Conservation (phyloP, 2,329 filamentous ascomycete species). For the Ophiosphaerella korrae region DNA sequence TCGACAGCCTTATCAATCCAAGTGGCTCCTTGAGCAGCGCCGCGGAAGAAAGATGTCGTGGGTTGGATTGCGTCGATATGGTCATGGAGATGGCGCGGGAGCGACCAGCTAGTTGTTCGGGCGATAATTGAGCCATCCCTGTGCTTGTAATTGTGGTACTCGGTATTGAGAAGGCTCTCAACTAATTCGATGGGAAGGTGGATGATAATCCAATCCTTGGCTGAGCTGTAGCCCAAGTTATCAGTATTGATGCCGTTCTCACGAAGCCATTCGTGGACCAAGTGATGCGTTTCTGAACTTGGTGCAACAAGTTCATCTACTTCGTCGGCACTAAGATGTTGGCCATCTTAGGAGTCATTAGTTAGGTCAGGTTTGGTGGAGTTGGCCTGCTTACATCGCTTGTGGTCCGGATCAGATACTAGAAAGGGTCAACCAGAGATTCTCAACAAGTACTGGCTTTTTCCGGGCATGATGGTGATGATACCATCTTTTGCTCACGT, state of each 20-base stretch:
- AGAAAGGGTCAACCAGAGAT: background rate
- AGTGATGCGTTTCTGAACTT: slow-evolving; percentile 55
- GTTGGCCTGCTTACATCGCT: slow-evolving; percentile 42
- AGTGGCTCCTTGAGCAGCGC: slow-evolving; percentile 27
- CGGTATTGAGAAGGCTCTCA: slow-evolving; percentile 59
- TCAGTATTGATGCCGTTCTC: slow-evolving; percentile 59
- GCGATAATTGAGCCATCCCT: slow-evolving; percentile 58
- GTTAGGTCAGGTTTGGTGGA: too few species aligned
- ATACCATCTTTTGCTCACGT: slow-evolving; percentile 10
- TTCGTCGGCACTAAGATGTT: slow-evolving; percentile 58
- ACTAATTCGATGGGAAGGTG: slow-evolving; percentile 57
- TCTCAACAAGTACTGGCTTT: background rate
- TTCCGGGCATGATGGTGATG: background rate
- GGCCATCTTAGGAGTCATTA: slow-evolving; percentile 46
- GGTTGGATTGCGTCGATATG: slow-evolving; percentile 66
- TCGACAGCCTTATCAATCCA: slow-evolving; percentile 28
- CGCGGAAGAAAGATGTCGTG: slow-evolving; percentile 61
- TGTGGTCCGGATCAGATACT: slow-evolving; percentile 52
- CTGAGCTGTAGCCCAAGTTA: slow-evolving; percentile 54
- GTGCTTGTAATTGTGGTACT: slow-evolving; percentile 59
- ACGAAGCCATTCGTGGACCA: slow-evolving; percentile 62
- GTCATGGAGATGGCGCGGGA: slow-evolving; percentile 61
- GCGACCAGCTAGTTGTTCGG: slow-evolving; percentile 62
- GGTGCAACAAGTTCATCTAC: slow-evolving; percentile 62
- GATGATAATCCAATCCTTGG: slow-evolving; percentile 64